Base-by-base conservation (phyloP, 192 early-diverging fungal genomes). In the Coemansia sp. region DNA sequence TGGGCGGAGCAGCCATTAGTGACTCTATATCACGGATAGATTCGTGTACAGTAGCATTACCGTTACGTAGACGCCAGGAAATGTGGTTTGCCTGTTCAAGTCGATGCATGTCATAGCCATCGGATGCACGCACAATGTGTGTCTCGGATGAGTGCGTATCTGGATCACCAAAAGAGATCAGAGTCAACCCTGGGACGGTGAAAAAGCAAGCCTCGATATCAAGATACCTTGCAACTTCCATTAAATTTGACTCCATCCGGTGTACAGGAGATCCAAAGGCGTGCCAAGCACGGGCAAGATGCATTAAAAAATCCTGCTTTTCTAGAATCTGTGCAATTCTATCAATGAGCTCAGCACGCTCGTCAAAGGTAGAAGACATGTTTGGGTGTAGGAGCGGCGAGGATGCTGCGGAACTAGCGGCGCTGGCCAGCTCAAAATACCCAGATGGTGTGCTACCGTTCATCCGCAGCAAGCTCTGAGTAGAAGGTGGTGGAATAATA, bases 141-240 rank as follows among this genome's bases (percentile, higher is more conserved):
- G 88, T 90, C 56, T 90, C 88, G 19, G 86, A 86, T 1, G 87
- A 87, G 49, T 90, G 88, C 18, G 85, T 88, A 31, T 83, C 82
- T 1, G 81, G 82, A 60, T 90, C 88, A 32, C 85, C 76, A 57
- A 90, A 90, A 12, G 83, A 81, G 7, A 88, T 69, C 1, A 90
- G 74, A 70, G 88, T 87, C 38, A 88, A 67, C 12, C 86, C 85
- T 38, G 88, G 88, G 16, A 88, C 51, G 41, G 86, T 87, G 9
- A 87, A 77, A 41, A 85, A 88, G 48, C 84, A 84, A 2, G 85
- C 69, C 18, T 89, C 84, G 19, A 89, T 74, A 28, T 81, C 78
- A 16, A 89, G 64, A 5, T 79, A 73, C 25, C 69, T 59, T 6
- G 88, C 80, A 4, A 87, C 81, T 28, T 81, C 62, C 26, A 85